Conservation (phyloP, 148 eudicot genomes). For the Vaccinium myrtillus region DNA sequence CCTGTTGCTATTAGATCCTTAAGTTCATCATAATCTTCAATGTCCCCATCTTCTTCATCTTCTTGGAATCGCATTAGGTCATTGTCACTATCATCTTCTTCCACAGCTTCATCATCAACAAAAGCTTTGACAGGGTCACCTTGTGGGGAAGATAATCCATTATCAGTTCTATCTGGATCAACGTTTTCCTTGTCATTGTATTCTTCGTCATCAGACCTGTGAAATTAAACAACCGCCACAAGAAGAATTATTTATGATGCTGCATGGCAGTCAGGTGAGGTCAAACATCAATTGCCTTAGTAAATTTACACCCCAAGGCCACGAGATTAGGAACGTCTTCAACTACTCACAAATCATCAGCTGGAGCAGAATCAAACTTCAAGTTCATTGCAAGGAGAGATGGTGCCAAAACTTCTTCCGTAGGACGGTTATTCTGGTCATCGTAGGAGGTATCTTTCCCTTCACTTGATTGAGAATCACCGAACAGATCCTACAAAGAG, state of each 20-base stretch:
- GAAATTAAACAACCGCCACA: conserved; percentile 13
- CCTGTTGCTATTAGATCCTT: conserved; percentile 71
- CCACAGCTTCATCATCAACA: conserved; percentile 93
- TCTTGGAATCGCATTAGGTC: conserved; percentile 54
- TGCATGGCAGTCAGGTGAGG: neutral
- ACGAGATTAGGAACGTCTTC: conserved; percentile 2
- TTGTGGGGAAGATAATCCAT: conserved; percentile 37
- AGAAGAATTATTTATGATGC: neutral
- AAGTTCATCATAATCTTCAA: conserved; percentile 62
- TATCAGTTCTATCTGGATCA: conserved; percentile 32
- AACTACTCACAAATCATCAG: conserved; percentile 59
- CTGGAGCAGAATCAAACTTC: conserved; percentile 74
- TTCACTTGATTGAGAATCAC: conserved; percentile 50
- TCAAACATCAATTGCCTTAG: neutral
- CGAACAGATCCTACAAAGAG: conserved; percentile 63
- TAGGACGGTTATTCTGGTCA: conserved; percentile 35
- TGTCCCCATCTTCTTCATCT: conserved; percentile 59
- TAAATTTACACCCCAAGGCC: conserved; percentile 11
- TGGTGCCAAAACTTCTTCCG: conserved; percentile 56
- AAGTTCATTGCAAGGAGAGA: conserved; percentile 64
- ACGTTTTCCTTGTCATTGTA: conserved; percentile 74
- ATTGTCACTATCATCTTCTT: conserved; percentile 85
- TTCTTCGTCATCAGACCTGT: conserved; percentile 76
- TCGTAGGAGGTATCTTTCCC: conserved; percentile 31
- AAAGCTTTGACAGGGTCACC: conserved; percentile 82